Evolutionary conservation across 2,329 filamentous ascomycete species (phyloP), one percentile per base, ranked within the genome.

Genomic region (Thelonectria olida): DNA sequence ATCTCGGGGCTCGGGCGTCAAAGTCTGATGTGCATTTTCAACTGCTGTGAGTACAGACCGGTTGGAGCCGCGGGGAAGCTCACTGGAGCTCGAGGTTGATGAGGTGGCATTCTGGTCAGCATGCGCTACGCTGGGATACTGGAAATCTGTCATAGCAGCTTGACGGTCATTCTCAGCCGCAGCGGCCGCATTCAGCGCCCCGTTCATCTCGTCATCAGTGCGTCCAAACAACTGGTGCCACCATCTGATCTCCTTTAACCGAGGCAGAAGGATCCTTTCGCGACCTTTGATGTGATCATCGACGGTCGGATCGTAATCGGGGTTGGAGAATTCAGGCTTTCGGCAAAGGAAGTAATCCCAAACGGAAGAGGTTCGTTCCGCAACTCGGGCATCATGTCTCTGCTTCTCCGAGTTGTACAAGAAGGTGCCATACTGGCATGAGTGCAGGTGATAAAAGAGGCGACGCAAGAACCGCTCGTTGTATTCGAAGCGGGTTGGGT

Each of bases 341-440:
- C 94, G 88, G 42, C 91, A 88, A 7, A 98, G 81, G 76, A 99
- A 98, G 75, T 98, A 97, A 68, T 96, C 91, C 96, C 96, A 99
- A 1, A 97, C 96, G 20, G 92, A 97, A 4, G 91, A 85, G 4
- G 93, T 97, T 54, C 87, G 85, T 69, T 93, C 89, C 38, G 83
- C 81, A 1, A 92, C 88, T 25, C 82, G 84, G 20, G 87, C 85
- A 42, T 96, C 91, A 15, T 87, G 81, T 4, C 96, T 89, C 71
- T 97, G 92, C 72, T 93, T 96, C 76, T 99, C 96, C 57, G 88
- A 96, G 79, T 99, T 97, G 78, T 92, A 97, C 5, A 99, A 83
- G 75, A 99, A 99, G 0, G 95, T 97, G 45, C 96, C 96, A 66
- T 97, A 99, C 75, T 99, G 96, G 67, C 94, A 97, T 1, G 95